phyloP scores from a whole-genome alignment of 2,329 filamentous ascomycete species.

The Colletotrichum destructivum region DNA sequence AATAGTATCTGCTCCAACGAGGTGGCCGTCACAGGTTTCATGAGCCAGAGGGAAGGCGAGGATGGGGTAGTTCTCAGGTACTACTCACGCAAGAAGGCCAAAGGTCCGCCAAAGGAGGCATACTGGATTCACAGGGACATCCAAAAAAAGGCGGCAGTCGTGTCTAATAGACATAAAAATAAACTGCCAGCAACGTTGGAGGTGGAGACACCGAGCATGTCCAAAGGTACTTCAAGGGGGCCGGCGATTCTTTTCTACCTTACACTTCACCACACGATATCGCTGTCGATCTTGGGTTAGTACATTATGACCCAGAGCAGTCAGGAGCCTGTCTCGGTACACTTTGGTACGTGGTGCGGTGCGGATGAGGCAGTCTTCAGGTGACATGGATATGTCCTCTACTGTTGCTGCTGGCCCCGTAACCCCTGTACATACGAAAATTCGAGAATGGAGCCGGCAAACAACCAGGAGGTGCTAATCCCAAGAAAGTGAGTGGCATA shows the following conservation, averaged over 20 bases:
- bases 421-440: slow-evolving; percentile 37
- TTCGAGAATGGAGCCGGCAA: slow-evolving; percentile 36
- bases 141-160: slow-evolving; percentile 45
- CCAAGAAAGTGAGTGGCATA: slow-evolving; percentile 36
- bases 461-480: slow-evolving; percentile 39
- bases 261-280: slow-evolving; percentile 55
- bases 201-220: slow-evolving; percentile 49
- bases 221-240: slow-evolving; percentile 50
- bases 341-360: slow-evolving; percentile 35
- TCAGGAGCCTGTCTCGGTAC: slow-evolving; percentile 30
- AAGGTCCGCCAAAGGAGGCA: slow-evolving; percentile 31
- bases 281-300: slow-evolving; percentile 51
- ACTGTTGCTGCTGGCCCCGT: slow-evolving; percentile 32
- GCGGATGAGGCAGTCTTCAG: slow-evolving; percentile 33
- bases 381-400: slow-evolving; percentile 41
- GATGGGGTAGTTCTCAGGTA: slow-evolving; percentile 22
- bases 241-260: slow-evolving; percentile 47
- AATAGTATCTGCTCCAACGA: slow-evolving; percentile 11
- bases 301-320: slow-evolving; percentile 30
- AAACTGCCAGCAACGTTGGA: slow-evolving; percentile 46
- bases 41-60: slow-evolving; percentile 17
- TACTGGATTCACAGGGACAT: slow-evolving; percentile 32
- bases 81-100: slow-evolving; percentile 13
- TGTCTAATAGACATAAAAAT: slow-evolving; percentile 49
- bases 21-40: slow-evolving; percentile 18